Percentiles rank a stretch among this genome's conserved stretches.
Evolutionary conservation across 306 rosid species (phyloP).

Genomic region (Begonia masoniana): DNA sequence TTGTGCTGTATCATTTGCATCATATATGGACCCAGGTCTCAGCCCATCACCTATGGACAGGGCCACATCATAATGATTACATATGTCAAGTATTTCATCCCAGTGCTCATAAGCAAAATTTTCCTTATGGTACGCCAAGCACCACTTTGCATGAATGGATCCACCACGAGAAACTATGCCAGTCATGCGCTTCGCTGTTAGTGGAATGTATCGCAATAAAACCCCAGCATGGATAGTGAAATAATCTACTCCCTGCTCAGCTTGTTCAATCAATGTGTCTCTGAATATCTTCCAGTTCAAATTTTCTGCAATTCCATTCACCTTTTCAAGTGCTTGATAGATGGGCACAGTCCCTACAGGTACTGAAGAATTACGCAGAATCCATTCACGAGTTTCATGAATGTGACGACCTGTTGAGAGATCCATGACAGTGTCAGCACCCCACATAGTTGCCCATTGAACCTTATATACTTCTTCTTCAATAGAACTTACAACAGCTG

Average conservation of each 20-base stretch:
- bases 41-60: conserved; percentile 94
- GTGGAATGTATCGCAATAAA: conserved; percentile 82
- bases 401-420: conserved; percentile 97
- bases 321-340: conserved; percentile 97
- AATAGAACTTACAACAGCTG: conserved; percentile 97
- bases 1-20: conserved; percentile 97
- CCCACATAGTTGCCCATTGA: conserved; percentile 99
- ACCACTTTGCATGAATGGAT: conserved; percentile 99
- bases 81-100: conserved; percentile 97
- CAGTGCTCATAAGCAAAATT: conserved; percentile 97
- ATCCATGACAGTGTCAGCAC: conserved; percentile 98
- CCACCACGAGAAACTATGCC: conserved; percentile 99
- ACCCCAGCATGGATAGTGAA: conserved; percentile 99
- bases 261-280: conserved; percentile 94
- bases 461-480: conserved; percentile 99
- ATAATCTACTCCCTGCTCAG: conserved; percentile 99
- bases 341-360: conserved; percentile 99
- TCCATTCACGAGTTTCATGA: conserved; percentile 99
- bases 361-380: conserved; percentile 84
- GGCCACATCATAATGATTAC: conserved; percentile 89
- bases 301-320: conserved; percentile 86
- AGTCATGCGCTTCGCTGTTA: conserved; percentile 95
- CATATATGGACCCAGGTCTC: conserved; percentile 97
- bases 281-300: conserved; percentile 83
- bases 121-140: conserved; percentile 92